Evolutionary conservation across 495 filamentous ascomycete genomes (phyloP), one percentile per base, ranked within the genome.

Genomic region (Sporormia fimetaria): DNA sequence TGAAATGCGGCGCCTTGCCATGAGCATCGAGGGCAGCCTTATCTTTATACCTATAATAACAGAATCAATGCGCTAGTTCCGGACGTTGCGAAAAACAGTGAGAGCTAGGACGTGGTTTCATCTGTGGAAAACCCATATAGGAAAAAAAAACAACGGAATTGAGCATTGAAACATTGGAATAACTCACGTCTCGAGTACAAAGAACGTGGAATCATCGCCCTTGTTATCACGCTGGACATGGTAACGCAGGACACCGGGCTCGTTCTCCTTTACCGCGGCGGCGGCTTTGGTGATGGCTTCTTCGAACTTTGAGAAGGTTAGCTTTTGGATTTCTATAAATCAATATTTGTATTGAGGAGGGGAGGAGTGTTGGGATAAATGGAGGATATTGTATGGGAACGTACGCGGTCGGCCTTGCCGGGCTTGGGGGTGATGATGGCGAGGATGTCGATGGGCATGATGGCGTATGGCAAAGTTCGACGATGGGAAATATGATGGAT

Each of bases 101-200:
- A 7, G 12, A 17, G 26, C 4, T 14, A 6, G n/a, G 27, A 23
- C 6, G 7, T 21, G 11, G 14, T 11, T 17, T 12, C 10, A 25
- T 42, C n/a, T 41, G n/a, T n/a, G n/a, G n/a, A n/a, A n/a, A n/a
- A n/a, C n/a, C n/a, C n/a, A n/a, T n/a, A n/a, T n/a, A n/a, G n/a
- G n/a, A n/a, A n/a, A n/a, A n/a, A n/a, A n/a, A n/a, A n/a, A n/a
- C n/a, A n/a, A n/a, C n/a, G n/a, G n/a, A n/a, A n/a, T n/a, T n/a
- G n/a, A n/a, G n/a, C n/a, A n/a, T n/a, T n/a, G n/a, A n/a, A n/a
- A n/a, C n/a, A n/a, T n/a, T n/a, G n/a, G n/a, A n/a, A n/a, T n/a
- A n/a, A n/a, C n/a, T n/a, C n/a, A 51, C 47, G 26, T 45, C 25
- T 51, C 47, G 11, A 51, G 21, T 42, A 51, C 30, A n/a, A 51